These are phyloP conservation scores for Drechslerella coelobrocha DNA, from an alignment of 2,329 filamentous ascomycete species.

Conservation along the genomic window DNA sequence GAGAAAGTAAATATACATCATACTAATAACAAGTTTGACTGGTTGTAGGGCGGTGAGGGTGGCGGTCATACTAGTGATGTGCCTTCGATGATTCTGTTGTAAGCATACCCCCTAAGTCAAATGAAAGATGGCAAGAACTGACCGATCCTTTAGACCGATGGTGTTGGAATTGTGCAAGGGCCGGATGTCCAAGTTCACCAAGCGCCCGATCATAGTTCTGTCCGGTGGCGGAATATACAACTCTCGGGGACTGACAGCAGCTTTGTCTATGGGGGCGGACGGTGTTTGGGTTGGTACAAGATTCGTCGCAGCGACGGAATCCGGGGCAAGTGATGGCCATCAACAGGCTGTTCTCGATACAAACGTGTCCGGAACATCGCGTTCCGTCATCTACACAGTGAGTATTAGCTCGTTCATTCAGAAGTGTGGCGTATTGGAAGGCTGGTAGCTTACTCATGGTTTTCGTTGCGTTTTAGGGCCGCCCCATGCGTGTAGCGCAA, in stretches of 20 bases:
- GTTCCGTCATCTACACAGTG: conserved; percentile 68
- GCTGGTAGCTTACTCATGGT: conserved; percentile 57
- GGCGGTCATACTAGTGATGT: conserved; percentile 78
- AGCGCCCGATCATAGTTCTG: conserved; percentile 76
- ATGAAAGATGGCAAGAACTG: conserved; percentile 53
- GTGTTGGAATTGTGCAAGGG: conserved; percentile 80
- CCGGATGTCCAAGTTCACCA: conserved; percentile 75
- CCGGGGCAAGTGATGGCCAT: conserved; percentile 78
- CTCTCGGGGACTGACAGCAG: conserved; percentile 79
- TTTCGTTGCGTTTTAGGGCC: conserved; percentile 68
- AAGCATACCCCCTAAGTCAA: not conserved
- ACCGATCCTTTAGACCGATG: conserved; percentile 77
- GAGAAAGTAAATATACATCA: not conserved
- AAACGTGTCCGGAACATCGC: conserved; percentile 76
- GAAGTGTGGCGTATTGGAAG: not conserved
- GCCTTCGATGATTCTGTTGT: conserved; percentile 55
- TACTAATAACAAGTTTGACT: too few species aligned
- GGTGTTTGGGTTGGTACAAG: conserved; percentile 95
- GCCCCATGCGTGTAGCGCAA: conserved; percentile 78
- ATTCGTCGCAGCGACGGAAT: conserved; percentile 86
- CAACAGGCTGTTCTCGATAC: conserved; percentile 83
- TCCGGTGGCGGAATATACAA: conserved; percentile 88
- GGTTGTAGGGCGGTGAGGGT: conserved; percentile 67
- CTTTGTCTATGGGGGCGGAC: conserved; percentile 83
- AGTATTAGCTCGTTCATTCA: not conserved